Percentiles rank a stretch among this genome's conserved stretches.
Evolutionary conservation across 805 yeast genomes (phyloP).

Genomic region (Lipomyces orientalis): DNA sequence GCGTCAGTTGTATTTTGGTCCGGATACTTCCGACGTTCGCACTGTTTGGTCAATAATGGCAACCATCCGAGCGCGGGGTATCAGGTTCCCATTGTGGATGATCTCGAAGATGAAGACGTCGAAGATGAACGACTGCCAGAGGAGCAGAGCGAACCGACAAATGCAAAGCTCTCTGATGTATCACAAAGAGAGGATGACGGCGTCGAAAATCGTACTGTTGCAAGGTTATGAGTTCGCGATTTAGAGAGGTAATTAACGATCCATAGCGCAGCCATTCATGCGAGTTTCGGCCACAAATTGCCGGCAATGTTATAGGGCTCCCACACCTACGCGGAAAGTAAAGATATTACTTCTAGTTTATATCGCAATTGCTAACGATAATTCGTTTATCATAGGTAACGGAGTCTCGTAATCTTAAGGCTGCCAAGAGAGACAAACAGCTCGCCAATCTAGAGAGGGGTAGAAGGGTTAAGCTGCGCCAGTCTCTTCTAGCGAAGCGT

Average conservation of each 20-base stretch:
- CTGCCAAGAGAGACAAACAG: slow-evolving; percentile 3
- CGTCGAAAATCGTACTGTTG: slow-evolving; percentile 6
- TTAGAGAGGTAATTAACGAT: slow-evolving; percentile 3
- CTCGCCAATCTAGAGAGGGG: slow-evolving; percentile 5
- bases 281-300: slow-evolving; percentile 3
- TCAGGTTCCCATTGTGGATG: slow-evolving; percentile 3
- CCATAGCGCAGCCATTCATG: not conserved
- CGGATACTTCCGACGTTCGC: not conserved
- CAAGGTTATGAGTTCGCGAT: slow-evolving; percentile 2
- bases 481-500: slow-evolving; percentile 8
- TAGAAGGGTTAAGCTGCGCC: slow-evolving; percentile 2
- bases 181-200: not conserved
- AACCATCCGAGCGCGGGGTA: not conserved
- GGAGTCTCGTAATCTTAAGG: not conserved
- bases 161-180: slow-evolving; percentile 1
- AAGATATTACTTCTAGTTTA: not conserved
- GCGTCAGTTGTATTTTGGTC: not conserved
- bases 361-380: not conserved
- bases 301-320: not conserved
- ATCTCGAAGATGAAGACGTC: not conserved
- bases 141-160: not conserved
- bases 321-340: not conserved
- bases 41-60: not conserved
- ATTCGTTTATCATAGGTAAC: not conserved
- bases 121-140: slow-evolving; percentile 1